phyloP scores from a whole-genome alignment of 352 stramenopile species.

The Blastocystis sp. region DNA sequence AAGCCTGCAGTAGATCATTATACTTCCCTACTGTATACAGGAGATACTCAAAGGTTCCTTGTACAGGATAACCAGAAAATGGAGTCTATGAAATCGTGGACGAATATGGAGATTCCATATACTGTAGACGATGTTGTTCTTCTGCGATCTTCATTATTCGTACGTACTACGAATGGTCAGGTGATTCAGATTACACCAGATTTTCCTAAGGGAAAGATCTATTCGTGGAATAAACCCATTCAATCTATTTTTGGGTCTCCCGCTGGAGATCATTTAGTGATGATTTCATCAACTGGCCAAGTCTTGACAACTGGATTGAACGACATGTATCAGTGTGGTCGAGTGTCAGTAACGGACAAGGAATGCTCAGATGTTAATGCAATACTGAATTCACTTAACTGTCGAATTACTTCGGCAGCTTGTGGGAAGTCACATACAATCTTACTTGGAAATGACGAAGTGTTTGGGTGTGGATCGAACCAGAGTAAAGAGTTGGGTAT shows the following conservation, averaged over 20 bases:
- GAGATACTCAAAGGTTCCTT: neutral
- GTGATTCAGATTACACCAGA: neutral
- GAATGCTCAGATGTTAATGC: neutral
- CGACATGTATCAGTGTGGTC: neutral
- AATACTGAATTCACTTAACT: neutral
- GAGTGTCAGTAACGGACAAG: neutral
- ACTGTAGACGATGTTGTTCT: neutral
- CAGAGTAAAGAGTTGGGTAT: neutral
- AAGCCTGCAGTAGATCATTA: neutral
- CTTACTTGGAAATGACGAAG: neutral
- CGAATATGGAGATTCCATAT: neutral
- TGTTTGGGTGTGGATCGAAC: conserved; percentile 31
- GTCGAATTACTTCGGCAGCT: neutral
- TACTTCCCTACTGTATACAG: neutral
- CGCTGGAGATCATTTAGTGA: neutral
- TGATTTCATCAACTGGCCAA: neutral
- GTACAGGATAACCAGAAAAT: neutral
- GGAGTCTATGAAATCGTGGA: neutral
- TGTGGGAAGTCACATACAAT: neutral
- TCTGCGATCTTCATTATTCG: neutral
- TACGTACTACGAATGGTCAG: neutral
- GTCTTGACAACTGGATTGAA: neutral
- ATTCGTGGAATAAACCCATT: neutral
- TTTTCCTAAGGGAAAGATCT: neutral
- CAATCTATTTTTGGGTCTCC: neutral